phyloP scores from a whole-genome alignment of 305 asterid genomes.

The Rubia balearica region DNA sequence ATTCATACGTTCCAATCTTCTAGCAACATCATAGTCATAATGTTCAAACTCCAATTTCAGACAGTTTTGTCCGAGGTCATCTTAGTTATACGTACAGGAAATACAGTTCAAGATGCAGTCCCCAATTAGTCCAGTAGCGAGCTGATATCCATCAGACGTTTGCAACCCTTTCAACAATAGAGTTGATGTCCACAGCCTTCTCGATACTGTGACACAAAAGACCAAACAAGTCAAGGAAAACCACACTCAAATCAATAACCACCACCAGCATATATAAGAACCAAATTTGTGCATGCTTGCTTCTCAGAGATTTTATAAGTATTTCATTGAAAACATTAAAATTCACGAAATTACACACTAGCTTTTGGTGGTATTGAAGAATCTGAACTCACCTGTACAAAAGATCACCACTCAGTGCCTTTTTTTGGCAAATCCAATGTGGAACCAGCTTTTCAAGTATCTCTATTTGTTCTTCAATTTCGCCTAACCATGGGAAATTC shows the following conservation, averaged over 20 bases:
- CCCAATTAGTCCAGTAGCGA: not conserved
- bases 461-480: conserved; percentile 60
- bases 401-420: conserved; percentile 58
- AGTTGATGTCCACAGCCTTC: conserved; percentile 45
- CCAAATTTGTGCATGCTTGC: not conserved
- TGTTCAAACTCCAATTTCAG: no score
- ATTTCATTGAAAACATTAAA: conserved; percentile 4
- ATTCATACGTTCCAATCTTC: no score
- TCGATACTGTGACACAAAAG: conserved; percentile 43
- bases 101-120: not conserved
- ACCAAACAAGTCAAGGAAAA: conserved; percentile 3
- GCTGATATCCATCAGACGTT: conserved; percentile 27
- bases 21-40: no score
- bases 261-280: not conserved
- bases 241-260: not conserved
- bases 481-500: conserved; percentile 35
- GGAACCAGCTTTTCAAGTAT: conserved; percentile 76
- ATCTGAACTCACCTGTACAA: conserved; percentile 48
- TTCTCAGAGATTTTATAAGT: not conserved
- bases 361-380: not conserved
- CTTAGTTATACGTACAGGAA: not conserved
- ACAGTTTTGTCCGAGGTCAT: no score
- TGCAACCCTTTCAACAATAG: conserved; percentile 43
- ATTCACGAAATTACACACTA: conserved; percentile 5
- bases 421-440: conserved; percentile 64